These are phyloP conservation scores for Leishmania arabica DNA, from an alignment of 208 protist genomes.

Conservation along the genomic window DNA sequence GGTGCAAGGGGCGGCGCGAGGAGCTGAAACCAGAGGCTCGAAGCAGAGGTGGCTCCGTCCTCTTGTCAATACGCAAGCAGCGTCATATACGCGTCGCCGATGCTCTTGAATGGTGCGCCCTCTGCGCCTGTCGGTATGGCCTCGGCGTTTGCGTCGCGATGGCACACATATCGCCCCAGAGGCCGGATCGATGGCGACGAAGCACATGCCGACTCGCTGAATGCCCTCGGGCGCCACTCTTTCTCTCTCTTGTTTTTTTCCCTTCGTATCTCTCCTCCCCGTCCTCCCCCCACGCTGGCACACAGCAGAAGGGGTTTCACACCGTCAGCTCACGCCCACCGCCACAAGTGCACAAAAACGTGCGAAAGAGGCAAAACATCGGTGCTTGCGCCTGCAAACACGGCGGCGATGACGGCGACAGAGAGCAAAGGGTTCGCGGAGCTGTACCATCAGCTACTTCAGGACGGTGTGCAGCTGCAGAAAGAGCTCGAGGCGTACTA, in stretches of 20 bases:
- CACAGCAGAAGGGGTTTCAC: background rate
- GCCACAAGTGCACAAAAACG: background rate
- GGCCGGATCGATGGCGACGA: background rate
- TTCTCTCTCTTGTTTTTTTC: background rate
- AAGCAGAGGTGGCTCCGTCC: background rate
- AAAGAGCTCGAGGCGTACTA: slow-evolving; percentile 83
- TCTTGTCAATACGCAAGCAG: background rate
- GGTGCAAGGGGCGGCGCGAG: background rate
- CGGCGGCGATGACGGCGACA: background rate
- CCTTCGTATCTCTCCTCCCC: background rate
- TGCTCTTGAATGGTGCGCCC: no score
- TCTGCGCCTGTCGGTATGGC: background rate
- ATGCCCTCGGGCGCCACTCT: background rate
- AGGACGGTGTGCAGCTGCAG: slow-evolving; percentile 44
- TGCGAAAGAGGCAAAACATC: no score
- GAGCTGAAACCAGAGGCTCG: background rate
- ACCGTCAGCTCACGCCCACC: background rate
- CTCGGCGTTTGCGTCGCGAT: background rate
- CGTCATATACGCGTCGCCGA: no score
- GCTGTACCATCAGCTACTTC: slow-evolving; percentile 44
- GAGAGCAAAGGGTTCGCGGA: slow-evolving; percentile 13
- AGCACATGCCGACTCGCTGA: background rate
- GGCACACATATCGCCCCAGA: background rate
- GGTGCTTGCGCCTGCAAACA: background rate
- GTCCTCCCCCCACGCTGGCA: background rate